Conservation (phyloP, 2,329 filamentous ascomycete genomes). For the Beauveria australis region DNA sequence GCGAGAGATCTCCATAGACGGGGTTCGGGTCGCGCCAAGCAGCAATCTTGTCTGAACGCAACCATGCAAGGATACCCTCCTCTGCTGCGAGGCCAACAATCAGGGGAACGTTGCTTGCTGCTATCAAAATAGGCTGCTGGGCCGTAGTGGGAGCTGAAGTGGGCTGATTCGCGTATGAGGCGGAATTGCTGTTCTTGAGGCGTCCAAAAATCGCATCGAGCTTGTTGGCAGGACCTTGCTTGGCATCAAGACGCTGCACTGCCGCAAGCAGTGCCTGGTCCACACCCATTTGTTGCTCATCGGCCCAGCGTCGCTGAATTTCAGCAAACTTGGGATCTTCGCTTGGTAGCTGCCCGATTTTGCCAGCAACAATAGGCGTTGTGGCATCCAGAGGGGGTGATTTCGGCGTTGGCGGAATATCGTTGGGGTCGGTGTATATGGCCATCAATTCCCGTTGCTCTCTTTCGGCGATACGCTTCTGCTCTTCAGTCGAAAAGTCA, state of each 20-base stretch:
- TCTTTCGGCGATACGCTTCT: slow-evolving; percentile 46
- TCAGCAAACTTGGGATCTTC: slow-evolving; percentile 37
- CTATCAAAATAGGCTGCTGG: not conserved
- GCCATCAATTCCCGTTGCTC: slow-evolving; percentile 54
- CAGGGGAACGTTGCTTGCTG: slow-evolving; percentile 20
- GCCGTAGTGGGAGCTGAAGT: not conserved
- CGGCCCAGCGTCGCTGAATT: slow-evolving; percentile 40
- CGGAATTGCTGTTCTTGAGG: slow-evolving; percentile 18
- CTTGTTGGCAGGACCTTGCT: slow-evolving; percentile 26
- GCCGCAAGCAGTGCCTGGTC: slow-evolving; percentile 35
- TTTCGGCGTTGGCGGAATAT: slow-evolving; percentile 49
- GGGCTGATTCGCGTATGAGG: not conserved
- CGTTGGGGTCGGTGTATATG: slow-evolving; percentile 45
- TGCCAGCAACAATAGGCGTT: slow-evolving; percentile 17
- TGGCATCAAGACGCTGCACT: slow-evolving; percentile 33
- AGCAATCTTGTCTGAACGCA: slow-evolving; percentile 35
- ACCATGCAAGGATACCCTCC: slow-evolving; percentile 33
- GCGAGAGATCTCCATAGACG: slow-evolving; percentile 23
- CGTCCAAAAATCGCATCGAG: slow-evolving; percentile 33
- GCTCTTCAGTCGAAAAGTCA: slow-evolving; percentile 45
- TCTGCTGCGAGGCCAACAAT: slow-evolving; percentile 27
- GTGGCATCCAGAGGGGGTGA: slow-evolving; percentile 36
- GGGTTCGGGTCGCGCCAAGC: slow-evolving; percentile 36
- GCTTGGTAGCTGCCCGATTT: slow-evolving; percentile 28
- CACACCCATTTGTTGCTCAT: slow-evolving; percentile 36